Percentiles rank a stretch among this genome's conserved stretches.
These are phyloP conservation scores for Flammula alnicola DNA, from an alignment of 1,284 basidiomycete species.

Conservation along the genomic window DNA sequence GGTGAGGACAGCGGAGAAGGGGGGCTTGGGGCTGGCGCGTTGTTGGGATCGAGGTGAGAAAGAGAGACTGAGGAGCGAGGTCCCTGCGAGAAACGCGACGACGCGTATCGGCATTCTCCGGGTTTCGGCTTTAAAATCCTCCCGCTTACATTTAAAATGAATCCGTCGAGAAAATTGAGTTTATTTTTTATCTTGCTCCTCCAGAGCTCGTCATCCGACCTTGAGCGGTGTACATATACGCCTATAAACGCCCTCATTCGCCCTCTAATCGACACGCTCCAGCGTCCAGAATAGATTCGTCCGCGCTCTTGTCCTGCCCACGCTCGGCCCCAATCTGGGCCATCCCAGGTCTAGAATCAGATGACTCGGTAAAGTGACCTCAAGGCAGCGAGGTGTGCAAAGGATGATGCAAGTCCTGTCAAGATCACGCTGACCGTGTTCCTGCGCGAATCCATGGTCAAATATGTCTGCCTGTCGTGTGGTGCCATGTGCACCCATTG, in stretches of 20 bases:
- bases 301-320: constrained; percentile 10
- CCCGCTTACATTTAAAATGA: too few relatives aligned
- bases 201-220: too few relatives aligned
- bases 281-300: constrained; percentile 14
- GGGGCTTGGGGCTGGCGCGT: constrained; percentile 42
- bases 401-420: constrained; percentile 18
- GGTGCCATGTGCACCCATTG: constrained; percentile 24
- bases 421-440: constrained; percentile 18
- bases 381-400: constrained; percentile 18
- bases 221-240: too few relatives aligned
- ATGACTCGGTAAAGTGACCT: constrained; percentile 37
- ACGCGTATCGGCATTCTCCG: constrained; percentile 54
- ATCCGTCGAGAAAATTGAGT: too few relatives aligned
- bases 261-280: constrained; percentile 11
- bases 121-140: constrained; percentile 33
- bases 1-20: constrained; percentile 41
- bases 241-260: too few relatives aligned
- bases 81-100: constrained; percentile 52
- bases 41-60: constrained; percentile 39
- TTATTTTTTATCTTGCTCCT: too few relatives aligned
- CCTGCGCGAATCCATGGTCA: constrained; percentile 19
- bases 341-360: constrained; percentile 33
- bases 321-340: constrained; percentile 13
- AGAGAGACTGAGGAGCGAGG: constrained; percentile 40
- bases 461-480: constrained; percentile 30